These are phyloP conservation scores for Misopates orontium DNA, from an alignment of 257 asterid species.

Conservation along the genomic window DNA sequence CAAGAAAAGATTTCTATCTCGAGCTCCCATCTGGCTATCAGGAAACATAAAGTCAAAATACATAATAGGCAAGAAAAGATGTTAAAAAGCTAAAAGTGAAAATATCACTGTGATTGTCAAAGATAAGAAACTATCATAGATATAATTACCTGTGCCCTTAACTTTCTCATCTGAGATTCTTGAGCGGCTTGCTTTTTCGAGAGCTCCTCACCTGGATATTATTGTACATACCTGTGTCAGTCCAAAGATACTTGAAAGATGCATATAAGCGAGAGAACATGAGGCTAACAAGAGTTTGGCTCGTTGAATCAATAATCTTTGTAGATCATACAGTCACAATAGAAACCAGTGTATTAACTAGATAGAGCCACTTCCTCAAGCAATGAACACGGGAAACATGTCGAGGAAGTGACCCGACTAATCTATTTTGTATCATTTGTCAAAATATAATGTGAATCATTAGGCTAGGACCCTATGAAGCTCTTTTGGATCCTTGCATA, in stretches of 20 bases:
- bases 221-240: conserved; percentile 19
- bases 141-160: conserved; percentile 89
- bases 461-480: conserved; percentile 1
- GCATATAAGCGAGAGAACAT: conserved; percentile 17
- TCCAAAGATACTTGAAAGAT: conserved; percentile 5
- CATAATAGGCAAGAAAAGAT: neutral
- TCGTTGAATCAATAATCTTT: neutral
- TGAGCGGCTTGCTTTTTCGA: conserved; percentile 99
- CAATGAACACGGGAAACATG: conserved; percentile 12
- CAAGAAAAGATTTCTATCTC: conserved; percentile 27
- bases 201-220: conserved; percentile 85
- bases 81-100: conserved; percentile 22
- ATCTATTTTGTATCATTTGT: conserved; percentile 13
- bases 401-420: neutral
- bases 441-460: neutral
- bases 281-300: neutral
- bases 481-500: neutral
- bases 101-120: conserved; percentile 16
- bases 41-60: neutral
- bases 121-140: conserved; percentile 31
- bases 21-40: conserved; percentile 66
- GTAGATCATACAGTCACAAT: conserved; percentile 7
- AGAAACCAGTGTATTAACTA: conserved; percentile 19
- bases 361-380: conserved; percentile 25
- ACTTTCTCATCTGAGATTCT: conserved; percentile 86